These are phyloP conservation scores for Botrytis paeoniae DNA, from an alignment of 2,329 filamentous ascomycete genomes.

Conservation along the genomic window DNA sequence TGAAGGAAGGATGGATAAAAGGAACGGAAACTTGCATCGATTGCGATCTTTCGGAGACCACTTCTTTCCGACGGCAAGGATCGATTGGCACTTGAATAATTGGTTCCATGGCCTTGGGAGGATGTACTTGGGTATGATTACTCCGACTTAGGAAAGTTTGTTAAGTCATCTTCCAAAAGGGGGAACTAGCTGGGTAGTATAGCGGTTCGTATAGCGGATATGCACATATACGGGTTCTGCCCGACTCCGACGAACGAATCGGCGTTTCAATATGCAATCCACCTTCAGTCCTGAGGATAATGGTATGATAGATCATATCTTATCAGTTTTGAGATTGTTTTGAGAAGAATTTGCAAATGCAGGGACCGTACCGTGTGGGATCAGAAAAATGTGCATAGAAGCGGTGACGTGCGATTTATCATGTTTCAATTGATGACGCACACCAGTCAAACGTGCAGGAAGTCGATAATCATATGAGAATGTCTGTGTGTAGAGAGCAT, in stretches of 20 bases:
- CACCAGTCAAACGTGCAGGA: not conserved
- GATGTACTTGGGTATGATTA: not conserved
- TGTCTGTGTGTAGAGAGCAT: not conserved
- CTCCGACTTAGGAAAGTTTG: not conserved
- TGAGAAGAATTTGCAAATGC: not conserved
- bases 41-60: not conserved
- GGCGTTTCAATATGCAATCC: not conserved
- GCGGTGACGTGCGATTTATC: slow-evolving; percentile 4
- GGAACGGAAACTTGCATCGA: not conserved
- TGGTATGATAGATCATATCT: not conserved
- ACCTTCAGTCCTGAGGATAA: not conserved
- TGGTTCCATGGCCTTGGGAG: not conserved
- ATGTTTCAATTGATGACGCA: slow-evolving; percentile 1
- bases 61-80: not conserved
- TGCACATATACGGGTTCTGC: slow-evolving; percentile 5
- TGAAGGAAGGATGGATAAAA: not conserved
- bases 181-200: not conserved
- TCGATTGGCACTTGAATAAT: not conserved
- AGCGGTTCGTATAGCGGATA: not conserved
- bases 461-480: not conserved
- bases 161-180: not conserved
- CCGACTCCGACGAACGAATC: not conserved
- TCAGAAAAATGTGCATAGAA: not conserved
- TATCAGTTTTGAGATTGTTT: not conserved
- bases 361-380: not conserved